Evolutionary conservation across 2,329 filamentous ascomycete species (phyloP).

Genomic region (Colletotrichum paranaense): DNA sequence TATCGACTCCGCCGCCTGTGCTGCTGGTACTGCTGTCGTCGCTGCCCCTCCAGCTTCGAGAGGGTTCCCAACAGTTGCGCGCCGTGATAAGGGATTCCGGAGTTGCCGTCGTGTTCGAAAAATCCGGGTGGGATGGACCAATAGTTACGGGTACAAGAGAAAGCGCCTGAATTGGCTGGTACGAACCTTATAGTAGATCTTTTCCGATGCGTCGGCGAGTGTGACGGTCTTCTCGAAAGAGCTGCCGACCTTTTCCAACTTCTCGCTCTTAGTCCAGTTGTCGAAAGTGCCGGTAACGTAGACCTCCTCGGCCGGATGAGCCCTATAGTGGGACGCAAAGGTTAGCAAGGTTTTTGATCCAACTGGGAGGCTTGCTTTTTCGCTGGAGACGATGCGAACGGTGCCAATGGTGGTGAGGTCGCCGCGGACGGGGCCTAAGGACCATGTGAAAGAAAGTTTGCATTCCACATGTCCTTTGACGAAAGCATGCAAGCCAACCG

Average conservation of each 20-base stretch:
- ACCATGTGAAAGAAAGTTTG: conserved; percentile 15
- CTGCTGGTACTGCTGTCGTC: background rate
- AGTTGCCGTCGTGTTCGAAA: conserved; percentile 22
- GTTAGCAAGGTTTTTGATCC: conserved; percentile 27
- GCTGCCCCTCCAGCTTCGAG: conserved; percentile 18
- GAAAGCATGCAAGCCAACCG: conserved; percentile 20
- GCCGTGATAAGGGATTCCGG: conserved; percentile 8
- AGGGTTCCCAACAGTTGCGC: background rate
- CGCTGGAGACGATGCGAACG: conserved; percentile 7
- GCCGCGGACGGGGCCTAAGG: background rate
- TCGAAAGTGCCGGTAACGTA: conserved; percentile 97
- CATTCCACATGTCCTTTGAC: conserved; percentile 17
- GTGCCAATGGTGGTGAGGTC: conserved; percentile 9
- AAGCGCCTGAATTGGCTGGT: conserved; percentile 18
- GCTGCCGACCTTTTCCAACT: conserved; percentile 80
- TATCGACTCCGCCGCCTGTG: background rate
- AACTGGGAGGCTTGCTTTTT: background rate
- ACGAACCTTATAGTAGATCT: conserved; percentile 94
- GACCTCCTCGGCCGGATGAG: conserved; percentile 85
- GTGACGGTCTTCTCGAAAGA: conserved; percentile 85
- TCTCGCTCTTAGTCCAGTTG: conserved; percentile 88
- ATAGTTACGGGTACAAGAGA: conserved; percentile 28
- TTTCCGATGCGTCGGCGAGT: conserved; percentile 73
- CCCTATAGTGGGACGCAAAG: conserved; percentile 66
- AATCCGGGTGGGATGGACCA: conserved; percentile 3